Evolutionary conservation across 108 stramenopile genomes (phyloP), one percentile per base, ranked within the genome.

Genomic region (Skeletonema costatum): DNA sequence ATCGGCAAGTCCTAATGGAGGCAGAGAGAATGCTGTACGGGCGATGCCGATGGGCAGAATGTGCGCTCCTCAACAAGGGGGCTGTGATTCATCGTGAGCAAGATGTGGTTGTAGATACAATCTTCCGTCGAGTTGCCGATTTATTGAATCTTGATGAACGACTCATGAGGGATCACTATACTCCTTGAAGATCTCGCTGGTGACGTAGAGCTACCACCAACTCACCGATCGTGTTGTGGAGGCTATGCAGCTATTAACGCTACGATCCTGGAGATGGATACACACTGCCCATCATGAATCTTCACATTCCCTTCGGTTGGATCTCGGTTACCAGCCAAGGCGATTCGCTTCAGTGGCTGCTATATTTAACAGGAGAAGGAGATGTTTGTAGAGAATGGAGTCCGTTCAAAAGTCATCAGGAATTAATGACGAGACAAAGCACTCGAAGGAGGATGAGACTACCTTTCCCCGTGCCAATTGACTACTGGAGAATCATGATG

Each of bases 281-380:
- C 74, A 84, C 87, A 84, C 87, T 25, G 72, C 96, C 19, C 96
- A 96, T 74, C 95, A 96, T 65, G 97, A 98, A n/a, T n/a, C 68
- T 97, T 95, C 84, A 88, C 87, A 2, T 88, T 89, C 67, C 92
- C 94, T 16, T 82, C 87, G 4, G 71, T 88, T 30, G 75, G 60
- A 42, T 85, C 91, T 71, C 91, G 92, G 92, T 9, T 88, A 92
- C 67, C 94, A 96, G 76, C 92, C 92, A 10, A 87, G 82, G 29
- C 73, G 94, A 51, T 97, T 89, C 79, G 89, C 94, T 14, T 97
- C 96, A 4, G 68, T 98, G 32, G 32, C 65, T 98, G 60, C 44
- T 98, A 12, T 98, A 97, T 73, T 73, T 96, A 30, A 82, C 81
- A 21, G 81, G 81, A 5, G 81, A 82, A 42, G 81, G 81, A 19